phyloP scores from a whole-genome alignment of 2,329 filamentous ascomycete species.

The Diaporthe ilicicola region DNA sequence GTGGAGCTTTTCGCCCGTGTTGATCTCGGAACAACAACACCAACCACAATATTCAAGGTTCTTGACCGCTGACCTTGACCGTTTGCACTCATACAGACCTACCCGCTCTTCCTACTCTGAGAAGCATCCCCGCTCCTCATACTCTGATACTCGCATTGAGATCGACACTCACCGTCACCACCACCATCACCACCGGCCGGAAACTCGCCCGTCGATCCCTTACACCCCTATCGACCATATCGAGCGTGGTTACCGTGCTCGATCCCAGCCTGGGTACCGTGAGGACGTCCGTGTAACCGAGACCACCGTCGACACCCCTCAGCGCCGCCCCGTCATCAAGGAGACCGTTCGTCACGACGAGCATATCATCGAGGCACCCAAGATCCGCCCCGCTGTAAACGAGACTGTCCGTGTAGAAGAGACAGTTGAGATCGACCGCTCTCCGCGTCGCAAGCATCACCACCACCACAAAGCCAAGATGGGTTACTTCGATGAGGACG shows the following conservation, averaged over 20 bases:
- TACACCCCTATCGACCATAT: constrained; percentile 66
- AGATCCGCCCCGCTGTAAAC: constrained; percentile 49
- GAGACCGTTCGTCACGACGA: constrained; percentile 42
- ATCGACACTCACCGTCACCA: constrained; percentile 57
- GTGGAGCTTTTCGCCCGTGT: constrained; percentile 25
- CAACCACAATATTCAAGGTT: background rate
- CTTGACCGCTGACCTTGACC: constrained; percentile 19
- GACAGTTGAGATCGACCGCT: constrained; percentile 67
- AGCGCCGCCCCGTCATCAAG: constrained; percentile 47
- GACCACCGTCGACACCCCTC: constrained; percentile 47
- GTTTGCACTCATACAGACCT: constrained; percentile 3
- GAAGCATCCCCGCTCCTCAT: constrained; percentile 50
- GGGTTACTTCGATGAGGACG: constrained; percentile 72
- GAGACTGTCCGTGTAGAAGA: constrained; percentile 54
- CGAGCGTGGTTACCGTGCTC: constrained; percentile 73
- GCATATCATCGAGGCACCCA: constrained; percentile 49
- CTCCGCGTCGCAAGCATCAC: constrained; percentile 40
- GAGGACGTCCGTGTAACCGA: constrained; percentile 48
- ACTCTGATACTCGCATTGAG: constrained; percentile 73
- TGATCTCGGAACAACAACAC: constrained; percentile 34
- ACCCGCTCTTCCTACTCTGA: constrained; percentile 35
- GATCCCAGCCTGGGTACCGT: constrained; percentile 60
- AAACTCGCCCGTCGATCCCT: constrained; percentile 35
- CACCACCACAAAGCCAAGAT: constrained; percentile 62
- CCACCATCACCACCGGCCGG: constrained; percentile 40